A percentile compares a stretch with the other conserved stretches of the same genome.
Evolutionary conservation across 305 asterid genomes (phyloP).

Genomic region (Fraxinus platypoda): DNA sequence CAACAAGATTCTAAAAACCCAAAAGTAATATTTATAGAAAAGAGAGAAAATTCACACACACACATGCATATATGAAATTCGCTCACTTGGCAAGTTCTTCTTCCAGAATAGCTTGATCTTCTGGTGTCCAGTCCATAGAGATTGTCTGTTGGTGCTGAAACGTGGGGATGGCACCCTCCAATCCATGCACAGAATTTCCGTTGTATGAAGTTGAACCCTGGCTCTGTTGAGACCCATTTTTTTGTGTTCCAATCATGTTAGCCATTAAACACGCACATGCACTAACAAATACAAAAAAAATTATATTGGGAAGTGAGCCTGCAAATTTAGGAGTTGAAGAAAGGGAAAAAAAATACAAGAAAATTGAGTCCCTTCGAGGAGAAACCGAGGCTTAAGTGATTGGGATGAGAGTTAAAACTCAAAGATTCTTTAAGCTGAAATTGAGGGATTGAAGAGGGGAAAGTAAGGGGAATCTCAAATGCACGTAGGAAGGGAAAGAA

Average conservation of each 20-base stretch:
- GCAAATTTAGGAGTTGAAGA: slow-evolving; percentile 21
- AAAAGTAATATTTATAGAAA: background rate
- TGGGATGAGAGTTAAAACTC: slow-evolving; percentile 25
- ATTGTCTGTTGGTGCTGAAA: slow-evolving; percentile 70
- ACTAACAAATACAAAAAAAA: background rate
- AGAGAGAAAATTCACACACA: background rate
- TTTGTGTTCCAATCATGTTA: slow-evolving; percentile 40
- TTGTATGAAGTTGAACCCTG: slow-evolving; percentile 31
- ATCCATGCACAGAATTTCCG: slow-evolving; percentile 48
- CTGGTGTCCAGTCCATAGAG: slow-evolving; percentile 87
- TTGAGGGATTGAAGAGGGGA: slow-evolving; percentile 20
- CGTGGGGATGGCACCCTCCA: slow-evolving; percentile 55
- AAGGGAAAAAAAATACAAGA: slow-evolving; percentile 14
- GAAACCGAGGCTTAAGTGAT: slow-evolving; percentile 31
- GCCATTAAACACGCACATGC: slow-evolving; percentile 46
- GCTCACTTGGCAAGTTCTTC: slow-evolving; percentile 64
- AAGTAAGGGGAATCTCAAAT: slow-evolving; percentile 45
- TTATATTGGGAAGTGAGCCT: background rate
- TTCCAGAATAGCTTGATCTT: slow-evolving; percentile 71
- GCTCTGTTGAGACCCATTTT: slow-evolving; percentile 31
- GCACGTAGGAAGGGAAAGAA: slow-evolving; percentile 31
- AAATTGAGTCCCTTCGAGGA: slow-evolving; percentile 23
- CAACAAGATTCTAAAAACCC: background rate
- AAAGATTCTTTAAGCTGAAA: slow-evolving; percentile 31
- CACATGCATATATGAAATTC: background rate